Evolutionary conservation across 2,329 filamentous ascomycete genomes (phyloP), one percentile per base, ranked within the genome.

Genomic region (Lomentospora prolificans): DNA sequence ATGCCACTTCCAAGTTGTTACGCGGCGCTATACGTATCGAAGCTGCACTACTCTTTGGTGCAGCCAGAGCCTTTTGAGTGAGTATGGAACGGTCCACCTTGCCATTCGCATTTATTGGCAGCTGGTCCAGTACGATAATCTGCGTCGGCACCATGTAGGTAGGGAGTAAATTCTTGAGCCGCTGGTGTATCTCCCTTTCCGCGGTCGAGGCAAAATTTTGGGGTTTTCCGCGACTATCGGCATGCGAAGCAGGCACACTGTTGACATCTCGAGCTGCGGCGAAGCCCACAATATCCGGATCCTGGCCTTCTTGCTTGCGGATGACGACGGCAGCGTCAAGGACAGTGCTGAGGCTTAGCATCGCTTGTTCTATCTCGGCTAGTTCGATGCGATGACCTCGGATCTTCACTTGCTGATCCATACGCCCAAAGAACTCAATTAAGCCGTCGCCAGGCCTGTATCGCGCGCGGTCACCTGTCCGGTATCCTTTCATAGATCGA

Each of bases 381-480:
- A 17, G 39, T 8, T 44, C 39, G 39, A 44, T 44, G n/a, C 17
- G 12, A 19, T 19, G 12, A 22, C 39, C 14, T 8, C 17, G 7
- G 39, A n/a, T 44, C 17, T n/a, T 44, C 25, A 57, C 28, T 25
- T 55, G 51, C 14, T 50, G 30, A 46, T 48, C 55, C 14, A 55
- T 54, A 22, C 59, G 50, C 8, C 57, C 55, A 24, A 60, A 41
- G 19, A 59, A 59, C 27, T 58, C 56, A 2, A 60, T 44, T 14
- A 53, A 25, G 14, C 57, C 55, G 31, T 57, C 53, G 3, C 12
- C 25, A 12, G 55, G 48, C 12, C 58, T 53, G 10, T 50, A 53
- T n/a, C 57, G 51, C 6, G 50, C 58, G 12, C 50, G 50, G 31
- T 60, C 58, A 10, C 59, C 59, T 1, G 59, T 60, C 27, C 57